A percentile compares a stretch with the other conserved stretches of the same genome.
Conservation (phyloP, 768 basidiomycete species). For the Trametopsis cervina region DNA sequence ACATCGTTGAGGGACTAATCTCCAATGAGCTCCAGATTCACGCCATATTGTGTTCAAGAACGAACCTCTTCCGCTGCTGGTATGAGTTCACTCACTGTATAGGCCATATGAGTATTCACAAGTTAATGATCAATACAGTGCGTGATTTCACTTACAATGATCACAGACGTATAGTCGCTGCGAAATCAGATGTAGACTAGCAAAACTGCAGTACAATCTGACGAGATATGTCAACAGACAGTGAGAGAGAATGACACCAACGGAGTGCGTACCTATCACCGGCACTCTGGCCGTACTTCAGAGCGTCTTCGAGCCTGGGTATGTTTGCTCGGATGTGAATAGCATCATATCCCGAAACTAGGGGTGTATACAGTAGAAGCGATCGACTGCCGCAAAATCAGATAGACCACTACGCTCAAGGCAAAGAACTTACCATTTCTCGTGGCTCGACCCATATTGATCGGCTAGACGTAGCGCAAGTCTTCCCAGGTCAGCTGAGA, state of each 20-base stretch:
- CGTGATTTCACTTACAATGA: slow-evolving; percentile 41
- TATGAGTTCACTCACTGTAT: slow-evolving; percentile 50
- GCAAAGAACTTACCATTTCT: slow-evolving; percentile 48
- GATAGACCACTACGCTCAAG: not conserved
- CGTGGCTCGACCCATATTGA: slow-evolving; percentile 50
- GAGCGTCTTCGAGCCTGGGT: slow-evolving; percentile 51
- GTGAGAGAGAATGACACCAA: not conserved
- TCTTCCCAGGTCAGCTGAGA: slow-evolving; percentile 61
- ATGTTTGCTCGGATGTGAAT: slow-evolving; percentile 59
- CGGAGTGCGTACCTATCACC: slow-evolving; percentile 47
- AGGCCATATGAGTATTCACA: slow-evolving; percentile 3
- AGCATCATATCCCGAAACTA: slow-evolving; percentile 65
- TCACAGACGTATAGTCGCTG: slow-evolving; percentile 55
- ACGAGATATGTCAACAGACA: slow-evolving; percentile 1
- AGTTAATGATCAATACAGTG: not conserved
- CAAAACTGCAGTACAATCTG: slow-evolving; percentile 59
- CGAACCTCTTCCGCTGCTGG: slow-evolving; percentile 55
- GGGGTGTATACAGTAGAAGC: slow-evolving; percentile 49
- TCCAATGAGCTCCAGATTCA: too few relatives aligned
- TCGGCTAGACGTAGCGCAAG: slow-evolving; percentile 65
- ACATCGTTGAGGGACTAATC: slow-evolving; percentile 53
- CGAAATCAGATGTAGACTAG: slow-evolving; percentile 46
- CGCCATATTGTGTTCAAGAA: too few relatives aligned
- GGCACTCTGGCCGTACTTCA: slow-evolving; percentile 58
- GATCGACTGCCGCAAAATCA: slow-evolving; percentile 39